These are phyloP conservation scores for Pichia sp. DNA, from an alignment of 1,139 yeast genomes.

Conservation along the genomic window DNA sequence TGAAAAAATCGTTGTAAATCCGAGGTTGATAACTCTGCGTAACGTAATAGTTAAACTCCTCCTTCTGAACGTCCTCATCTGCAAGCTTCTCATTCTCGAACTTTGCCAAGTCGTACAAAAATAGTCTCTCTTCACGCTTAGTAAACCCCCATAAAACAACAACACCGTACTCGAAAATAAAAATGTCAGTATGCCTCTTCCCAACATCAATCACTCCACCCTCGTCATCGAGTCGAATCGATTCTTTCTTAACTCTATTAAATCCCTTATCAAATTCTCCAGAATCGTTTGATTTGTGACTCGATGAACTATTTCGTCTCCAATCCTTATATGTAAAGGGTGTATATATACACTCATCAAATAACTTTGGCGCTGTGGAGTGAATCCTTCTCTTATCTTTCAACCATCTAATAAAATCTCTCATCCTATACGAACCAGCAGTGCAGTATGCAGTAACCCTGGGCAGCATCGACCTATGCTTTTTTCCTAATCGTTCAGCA, in stretches of 20 bases:
- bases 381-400: conserved; percentile 71
- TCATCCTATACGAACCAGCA: conserved; percentile 86
- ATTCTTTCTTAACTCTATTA: conserved; percentile 28
- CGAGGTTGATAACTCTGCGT: conserved; percentile 93
- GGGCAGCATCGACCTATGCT: conserved; percentile 78
- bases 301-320: conserved; percentile 36
- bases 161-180: conserved; percentile 91
- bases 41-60: conserved; percentile 90
- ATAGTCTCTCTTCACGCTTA: conserved; percentile 74
- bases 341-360: conserved; percentile 91
- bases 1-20: conserved; percentile 90
- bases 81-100: conserved; percentile 90
- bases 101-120: conserved; percentile 74
- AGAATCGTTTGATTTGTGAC: conserved; percentile 2
- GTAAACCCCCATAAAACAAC: conserved; percentile 95
- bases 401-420: conserved; percentile 79
- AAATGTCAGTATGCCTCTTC: conserved; percentile 68
- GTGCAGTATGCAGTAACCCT: conserved; percentile 96
- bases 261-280: not conserved
- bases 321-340: conserved; percentile 83
- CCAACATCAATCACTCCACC: conserved; percentile 92
- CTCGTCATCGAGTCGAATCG: conserved; percentile 78
- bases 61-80: conserved; percentile 85
- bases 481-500: conserved; percentile 89
- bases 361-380: conserved; percentile 77